Evolutionary conservation across 306 rosid species (phyloP), one percentile per base, ranked within the genome.

Genomic region (Adenanthera pavonina): DNA sequence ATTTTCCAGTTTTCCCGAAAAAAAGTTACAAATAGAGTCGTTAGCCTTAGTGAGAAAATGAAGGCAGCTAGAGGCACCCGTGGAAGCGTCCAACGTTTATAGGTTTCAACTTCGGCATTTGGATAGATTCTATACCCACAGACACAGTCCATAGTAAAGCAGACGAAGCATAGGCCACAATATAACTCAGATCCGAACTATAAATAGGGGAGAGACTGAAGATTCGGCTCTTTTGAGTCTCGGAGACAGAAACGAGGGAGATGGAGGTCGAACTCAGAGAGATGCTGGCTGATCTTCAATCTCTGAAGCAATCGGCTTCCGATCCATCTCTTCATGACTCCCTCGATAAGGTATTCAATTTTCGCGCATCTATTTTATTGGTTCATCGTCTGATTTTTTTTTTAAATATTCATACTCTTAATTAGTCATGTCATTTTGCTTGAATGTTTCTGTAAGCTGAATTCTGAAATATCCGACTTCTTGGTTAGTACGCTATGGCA

Each of bases 261-360:
- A 90, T 94, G 98, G 98, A 94, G 91, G 82, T 75, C 66, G 97
- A 91, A 78, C 82, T 92, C 81, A 88, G 89, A 49, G 88, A 89
- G 84, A 72, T 90, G 88, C 66, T 87, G 15, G 66, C 82, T 49
- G 97, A 94, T 86, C 97, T 94, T 78, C 89, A 94, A 76, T 90
- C 95, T 61, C 94, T 94, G 60, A 84, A 85, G 88, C 86, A 85
- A 79, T 90, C 92, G 81, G 89, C 89, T 67, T 60, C 89, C 14
- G 92, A 92, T 92, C 88, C 92, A 48, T 91, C 97, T 74, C 91
- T 69, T 43, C 85, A 69, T 8, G 86, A 77, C 61, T 85, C 93
- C 17, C 84, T 89, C 73, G 87, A 82, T 34, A 83, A 92, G 95
- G 98, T 94, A 36, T 61, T 43, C 35, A 30, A 44, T 16, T 48